These are phyloP conservation scores for Rhodotorula kratochvilovae DNA, from an alignment of 768 basidiomycete species.

Conservation along the genomic window DNA sequence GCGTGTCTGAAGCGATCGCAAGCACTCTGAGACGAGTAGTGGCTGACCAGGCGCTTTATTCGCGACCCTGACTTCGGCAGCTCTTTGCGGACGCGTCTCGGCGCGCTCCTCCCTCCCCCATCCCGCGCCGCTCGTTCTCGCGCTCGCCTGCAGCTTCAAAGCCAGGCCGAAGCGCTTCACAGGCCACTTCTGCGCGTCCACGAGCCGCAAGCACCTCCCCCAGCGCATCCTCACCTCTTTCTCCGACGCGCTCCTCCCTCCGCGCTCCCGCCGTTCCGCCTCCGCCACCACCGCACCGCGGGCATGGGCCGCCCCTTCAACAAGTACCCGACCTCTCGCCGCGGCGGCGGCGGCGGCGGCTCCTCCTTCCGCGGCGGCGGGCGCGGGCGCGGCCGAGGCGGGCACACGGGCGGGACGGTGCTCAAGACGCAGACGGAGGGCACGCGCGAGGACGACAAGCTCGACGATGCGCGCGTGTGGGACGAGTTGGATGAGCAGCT, in stretches of 20 bases:
- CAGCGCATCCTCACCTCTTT: not conserved
- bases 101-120: slow-evolving; percentile 3
- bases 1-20: too few species aligned
- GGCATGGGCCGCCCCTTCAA: slow-evolving; percentile 34
- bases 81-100: not conserved
- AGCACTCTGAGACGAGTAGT: too few species aligned
- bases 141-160: not conserved
- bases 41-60: too few species aligned
- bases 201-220: too few species aligned
- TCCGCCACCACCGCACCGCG: not conserved
- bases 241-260: too few species aligned
- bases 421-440: slow-evolving; percentile 32
- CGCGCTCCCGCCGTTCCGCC: not conserved
- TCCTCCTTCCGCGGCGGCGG: slow-evolving; percentile 5
- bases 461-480: slow-evolving; percentile 35
- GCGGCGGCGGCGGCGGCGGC: slow-evolving; percentile 7
- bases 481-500: slow-evolving; percentile 93
- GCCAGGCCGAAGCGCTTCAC: too few species aligned
- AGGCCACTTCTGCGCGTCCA: too few species aligned
- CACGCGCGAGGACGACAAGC: slow-evolving; percentile 18
- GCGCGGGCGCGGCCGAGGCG: slow-evolving; percentile 23
- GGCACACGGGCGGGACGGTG: slow-evolving; percentile 42
- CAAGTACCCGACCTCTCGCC: slow-evolving; percentile 21
- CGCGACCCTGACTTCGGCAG: too few species aligned
- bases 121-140: slow-evolving; percentile 14